phyloP scores from a whole-genome alignment of 2,329 filamentous ascomycete species.

The Ophiostoma sp. region DNA sequence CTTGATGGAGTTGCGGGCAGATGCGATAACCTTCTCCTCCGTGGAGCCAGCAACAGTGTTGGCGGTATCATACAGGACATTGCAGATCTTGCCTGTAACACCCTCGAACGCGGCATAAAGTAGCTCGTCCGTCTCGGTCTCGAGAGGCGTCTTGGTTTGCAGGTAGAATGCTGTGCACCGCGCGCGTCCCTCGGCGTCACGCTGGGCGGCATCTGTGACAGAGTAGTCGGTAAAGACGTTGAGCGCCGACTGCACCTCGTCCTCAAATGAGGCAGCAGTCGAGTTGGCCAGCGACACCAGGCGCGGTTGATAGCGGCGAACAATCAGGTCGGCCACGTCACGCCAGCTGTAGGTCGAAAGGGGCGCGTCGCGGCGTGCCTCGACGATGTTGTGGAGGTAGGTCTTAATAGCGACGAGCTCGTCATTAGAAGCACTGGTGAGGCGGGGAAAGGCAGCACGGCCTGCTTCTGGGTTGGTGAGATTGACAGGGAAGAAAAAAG shows the following conservation, averaged over 20 bases:
- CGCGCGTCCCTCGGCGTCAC: conserved; percentile 14
- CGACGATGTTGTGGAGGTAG: conserved; percentile 17
- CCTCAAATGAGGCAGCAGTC: background rate
- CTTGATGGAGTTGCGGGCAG: conserved; percentile 17
- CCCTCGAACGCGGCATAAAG: conserved; percentile 21
- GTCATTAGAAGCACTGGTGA: background rate
- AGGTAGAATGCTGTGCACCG: conserved; percentile 21
- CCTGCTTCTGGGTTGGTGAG: conserved; percentile 19
- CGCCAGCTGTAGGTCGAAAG: conserved; percentile 20
- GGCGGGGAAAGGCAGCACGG: conserved; percentile 13
- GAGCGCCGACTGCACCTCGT: conserved; percentile 6
- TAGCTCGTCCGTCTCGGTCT: conserved; percentile 14
- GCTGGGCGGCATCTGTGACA: conserved; percentile 7
- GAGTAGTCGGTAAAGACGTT: conserved; percentile 17
- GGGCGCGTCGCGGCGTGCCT: background rate
- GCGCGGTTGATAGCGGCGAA: conserved; percentile 17
- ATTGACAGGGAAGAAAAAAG: conserved; percentile 22
- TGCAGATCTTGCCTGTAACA: conserved; percentile 19
- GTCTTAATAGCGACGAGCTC: conserved; percentile 18
- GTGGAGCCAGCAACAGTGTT: background rate
- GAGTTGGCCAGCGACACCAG: conserved; percentile 17
- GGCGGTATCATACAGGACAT: conserved; percentile 18
- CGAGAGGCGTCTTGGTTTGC: conserved; percentile 14
- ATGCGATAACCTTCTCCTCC: background rate
- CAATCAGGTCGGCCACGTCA: conserved; percentile 21